A percentile compares a stretch with the other conserved stretches of the same genome.
These are phyloP conservation scores for Xylariaceae sp. DNA, from an alignment of 2,329 filamentous ascomycete genomes.

Conservation along the genomic window DNA sequence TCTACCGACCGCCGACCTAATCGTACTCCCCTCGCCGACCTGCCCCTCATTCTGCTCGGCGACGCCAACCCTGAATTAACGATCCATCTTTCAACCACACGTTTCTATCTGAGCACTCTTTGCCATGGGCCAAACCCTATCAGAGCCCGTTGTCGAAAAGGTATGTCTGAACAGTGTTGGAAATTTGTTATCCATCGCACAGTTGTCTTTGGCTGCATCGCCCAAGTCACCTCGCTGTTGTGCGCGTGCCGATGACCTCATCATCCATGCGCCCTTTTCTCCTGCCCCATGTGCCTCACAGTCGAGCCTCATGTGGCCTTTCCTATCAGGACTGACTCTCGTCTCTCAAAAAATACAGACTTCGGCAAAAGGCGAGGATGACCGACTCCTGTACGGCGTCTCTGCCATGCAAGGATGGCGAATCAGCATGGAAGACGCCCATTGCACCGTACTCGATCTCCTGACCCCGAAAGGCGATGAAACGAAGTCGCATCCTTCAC, in stretches of 20 bases:
- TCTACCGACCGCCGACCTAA: neutral
- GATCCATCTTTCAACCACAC: constrained; percentile 23
- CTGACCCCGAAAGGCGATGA: constrained; percentile 53
- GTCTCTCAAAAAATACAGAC: constrained; percentile 49
- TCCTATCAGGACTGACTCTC: constrained; percentile 9
- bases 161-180: constrained; percentile 50
- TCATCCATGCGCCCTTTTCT: constrained; percentile 1
- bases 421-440: constrained; percentile 99
- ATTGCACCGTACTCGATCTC: constrained; percentile 84
- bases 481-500: constrained; percentile 60
- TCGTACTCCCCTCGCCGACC: neutral
- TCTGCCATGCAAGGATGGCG: constrained; percentile 99
- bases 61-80: constrained; percentile 18
- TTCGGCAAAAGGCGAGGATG: constrained; percentile 88
- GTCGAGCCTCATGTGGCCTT: neutral
- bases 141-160: constrained; percentile 98
- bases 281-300: neutral
- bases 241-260: constrained; percentile 22
- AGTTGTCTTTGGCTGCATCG: too few species aligned
- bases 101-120: too few species aligned
- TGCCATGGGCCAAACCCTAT: constrained; percentile 98
- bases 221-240: constrained; percentile 2
- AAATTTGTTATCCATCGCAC: constrained; percentile 8
- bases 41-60: constrained; percentile 22
- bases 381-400: constrained; percentile 84